Conservation (phyloP, 805 yeast species). For the Barnettozyma populi region DNA sequence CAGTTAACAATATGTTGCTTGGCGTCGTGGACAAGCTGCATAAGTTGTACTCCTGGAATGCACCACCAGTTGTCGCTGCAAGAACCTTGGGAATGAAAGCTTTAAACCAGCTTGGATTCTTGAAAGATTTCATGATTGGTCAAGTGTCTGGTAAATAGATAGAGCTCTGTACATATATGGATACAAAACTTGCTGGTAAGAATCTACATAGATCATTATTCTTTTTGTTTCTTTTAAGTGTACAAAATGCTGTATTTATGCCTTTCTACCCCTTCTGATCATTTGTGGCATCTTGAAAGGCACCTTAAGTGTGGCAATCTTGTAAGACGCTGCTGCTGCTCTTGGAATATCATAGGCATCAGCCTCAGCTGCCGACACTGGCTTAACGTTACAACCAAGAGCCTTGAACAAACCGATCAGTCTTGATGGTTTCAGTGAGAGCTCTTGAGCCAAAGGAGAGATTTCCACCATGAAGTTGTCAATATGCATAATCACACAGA, state of each 20-base stretch:
- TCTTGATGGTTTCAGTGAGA: constrained; percentile 73
- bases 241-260: constrained; percentile 5
- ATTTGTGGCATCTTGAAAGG: constrained; percentile 88
- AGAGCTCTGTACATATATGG: background rate
- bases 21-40: constrained; percentile 92
- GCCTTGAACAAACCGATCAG: constrained; percentile 66
- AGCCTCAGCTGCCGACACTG: constrained; percentile 67
- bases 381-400: constrained; percentile 75
- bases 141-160: constrained; percentile 38
- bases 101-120: constrained; percentile 54
- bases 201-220: background rate
- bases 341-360: constrained; percentile 67
- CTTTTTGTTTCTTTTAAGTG: background rate
- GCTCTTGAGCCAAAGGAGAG: constrained; percentile 78
- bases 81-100: constrained; percentile 73
- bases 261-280: constrained; percentile 55
- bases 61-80: constrained; percentile 64
- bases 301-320: constrained; percentile 77
- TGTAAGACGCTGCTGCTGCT: constrained; percentile 54
- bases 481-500: constrained; percentile 68
- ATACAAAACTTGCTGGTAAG: background rate
- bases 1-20: constrained; percentile 69
- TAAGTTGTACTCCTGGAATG: constrained; percentile 74
- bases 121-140: constrained; percentile 66
- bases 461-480: constrained; percentile 72